Percentiles rank a stretch among this genome's conserved stretches.
These are phyloP conservation scores for Boletus reticuloceps DNA, from an alignment of 768 basidiomycete genomes.

Conservation along the genomic window DNA sequence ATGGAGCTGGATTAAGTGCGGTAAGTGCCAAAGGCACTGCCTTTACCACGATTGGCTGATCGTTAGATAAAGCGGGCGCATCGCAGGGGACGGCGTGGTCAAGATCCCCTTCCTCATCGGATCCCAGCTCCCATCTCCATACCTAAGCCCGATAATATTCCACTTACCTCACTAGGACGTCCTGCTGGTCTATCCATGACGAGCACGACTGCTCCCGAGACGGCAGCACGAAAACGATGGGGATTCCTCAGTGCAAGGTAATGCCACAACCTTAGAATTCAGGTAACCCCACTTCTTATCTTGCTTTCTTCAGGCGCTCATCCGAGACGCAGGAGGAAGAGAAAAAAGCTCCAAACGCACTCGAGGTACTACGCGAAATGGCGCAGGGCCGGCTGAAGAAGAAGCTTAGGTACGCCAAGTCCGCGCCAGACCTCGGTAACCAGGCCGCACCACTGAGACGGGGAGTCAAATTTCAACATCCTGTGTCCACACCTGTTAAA, in stretches of 20 bases:
- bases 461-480: not conserved
- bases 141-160: conserved; percentile 2
- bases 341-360: conserved; percentile 3
- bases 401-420: conserved; percentile 20
- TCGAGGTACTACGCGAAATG: conserved; percentile 9
- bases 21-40: conserved; percentile 5
- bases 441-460: not conserved
- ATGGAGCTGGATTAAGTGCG: conserved; percentile 22
- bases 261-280: not conserved
- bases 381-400: conserved; percentile 19
- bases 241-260: conserved; percentile 24
- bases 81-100: conserved; percentile 17
- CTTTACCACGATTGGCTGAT: not conserved
- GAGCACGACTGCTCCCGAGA: not conserved
- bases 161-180: not conserved
- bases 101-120: not conserved
- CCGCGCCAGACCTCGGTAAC: conserved; percentile 21
- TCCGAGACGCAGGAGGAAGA: conserved; percentile 4
- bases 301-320: conserved; percentile 8
- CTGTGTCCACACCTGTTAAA: not conserved
- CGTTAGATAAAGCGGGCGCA: conserved; percentile 19
- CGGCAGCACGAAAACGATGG: conserved; percentile 9
- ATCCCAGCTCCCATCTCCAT: conserved; percentile 14
- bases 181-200: conserved; percentile 2
- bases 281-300: not conserved